Percentiles rank a stretch among this genome's conserved stretches.
Evolutionary conservation across 2,329 filamentous ascomycete species (phyloP).

Genomic region (Scytalidium lignicola): DNA sequence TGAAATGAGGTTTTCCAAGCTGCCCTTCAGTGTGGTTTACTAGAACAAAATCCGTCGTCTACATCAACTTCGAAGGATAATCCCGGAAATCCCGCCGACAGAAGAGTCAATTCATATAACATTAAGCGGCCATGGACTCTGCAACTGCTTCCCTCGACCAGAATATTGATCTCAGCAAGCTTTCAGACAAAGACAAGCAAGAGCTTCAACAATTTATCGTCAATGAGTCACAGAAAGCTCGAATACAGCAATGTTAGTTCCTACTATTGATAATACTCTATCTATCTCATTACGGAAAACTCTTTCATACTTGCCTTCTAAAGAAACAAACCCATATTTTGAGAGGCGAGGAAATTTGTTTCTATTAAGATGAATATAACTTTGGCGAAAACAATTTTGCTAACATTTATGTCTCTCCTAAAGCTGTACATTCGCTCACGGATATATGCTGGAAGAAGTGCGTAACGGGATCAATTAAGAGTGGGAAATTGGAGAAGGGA

Average conservation of each 20-base stretch:
- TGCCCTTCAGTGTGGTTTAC: too few species aligned
- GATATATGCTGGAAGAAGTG: conserved; percentile 96
- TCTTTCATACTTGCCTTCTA: not conserved
- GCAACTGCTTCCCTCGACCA: conserved; percentile 14
- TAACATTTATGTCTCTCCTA: conserved; percentile 32
- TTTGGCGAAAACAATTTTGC: conserved; percentile 23
- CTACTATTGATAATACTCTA: not conserved
- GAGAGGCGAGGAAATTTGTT: too few species aligned
- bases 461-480: conserved; percentile 68
- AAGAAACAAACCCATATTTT: too few species aligned
- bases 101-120: not conserved
- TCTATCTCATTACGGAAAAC: not conserved
- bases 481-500: conserved; percentile 63
- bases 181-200: conserved; percentile 76
- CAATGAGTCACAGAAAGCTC: conserved; percentile 81
- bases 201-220: conserved; percentile 83
- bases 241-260: conserved; percentile 45
- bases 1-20: too few species aligned
- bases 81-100: not conserved
- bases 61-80: not conserved
- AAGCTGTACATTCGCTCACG: conserved; percentile 60
- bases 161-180: conserved; percentile 61
- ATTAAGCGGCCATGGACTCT: conserved; percentile 31
- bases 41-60: not conserved
- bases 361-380: too few species aligned